phyloP scores from a whole-genome alignment of 768 basidiomycete genomes.

The Peribolospora kevripleyi region DNA sequence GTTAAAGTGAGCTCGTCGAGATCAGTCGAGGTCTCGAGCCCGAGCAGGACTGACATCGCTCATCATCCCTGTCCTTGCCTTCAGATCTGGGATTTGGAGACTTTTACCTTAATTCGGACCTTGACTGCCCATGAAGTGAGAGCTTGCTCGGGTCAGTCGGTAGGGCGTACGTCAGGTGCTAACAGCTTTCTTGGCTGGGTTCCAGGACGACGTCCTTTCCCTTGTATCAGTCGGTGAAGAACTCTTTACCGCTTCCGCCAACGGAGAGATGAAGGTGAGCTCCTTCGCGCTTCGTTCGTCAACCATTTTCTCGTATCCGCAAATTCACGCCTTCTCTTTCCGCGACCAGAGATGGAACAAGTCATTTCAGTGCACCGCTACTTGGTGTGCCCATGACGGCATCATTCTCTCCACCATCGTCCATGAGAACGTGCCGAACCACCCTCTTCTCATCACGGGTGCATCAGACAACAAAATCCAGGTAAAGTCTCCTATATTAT shows the following conservation, averaged over 20 bases:
- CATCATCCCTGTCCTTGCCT: too few relatives aligned
- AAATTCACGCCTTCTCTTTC: neutral
- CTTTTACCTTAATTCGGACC: constrained; percentile 58
- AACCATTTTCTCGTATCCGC: too few relatives aligned
- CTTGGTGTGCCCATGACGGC: constrained; percentile 61
- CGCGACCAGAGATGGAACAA: constrained; percentile 44
- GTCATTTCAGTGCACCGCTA: constrained; percentile 61
- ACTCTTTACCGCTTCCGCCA: constrained; percentile 29
- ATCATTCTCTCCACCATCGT: constrained; percentile 63
- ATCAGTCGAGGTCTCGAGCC: neutral
- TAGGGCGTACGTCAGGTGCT: neutral
- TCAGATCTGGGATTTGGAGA: constrained; percentile 50
- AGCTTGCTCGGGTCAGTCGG: neutral
- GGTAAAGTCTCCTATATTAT: constrained; percentile 20
- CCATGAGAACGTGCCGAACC: constrained; percentile 17
- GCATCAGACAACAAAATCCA: constrained; percentile 70
- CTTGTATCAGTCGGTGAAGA: constrained; percentile 41
- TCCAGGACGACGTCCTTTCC: constrained; percentile 54
- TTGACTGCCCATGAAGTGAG: constrained; percentile 62
- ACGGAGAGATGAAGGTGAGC: constrained; percentile 41
- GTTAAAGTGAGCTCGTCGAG: constrained; percentile 34
- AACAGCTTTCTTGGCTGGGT: too few relatives aligned
- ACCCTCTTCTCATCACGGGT: constrained; percentile 36
- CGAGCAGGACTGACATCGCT: neutral
- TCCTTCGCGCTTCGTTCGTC: too few relatives aligned